Percentiles rank a stretch among this genome's conserved stretches.
phyloP scores from a whole-genome alignment of 2,329 filamentous ascomycete genomes.

The Didymella glomerata region DNA sequence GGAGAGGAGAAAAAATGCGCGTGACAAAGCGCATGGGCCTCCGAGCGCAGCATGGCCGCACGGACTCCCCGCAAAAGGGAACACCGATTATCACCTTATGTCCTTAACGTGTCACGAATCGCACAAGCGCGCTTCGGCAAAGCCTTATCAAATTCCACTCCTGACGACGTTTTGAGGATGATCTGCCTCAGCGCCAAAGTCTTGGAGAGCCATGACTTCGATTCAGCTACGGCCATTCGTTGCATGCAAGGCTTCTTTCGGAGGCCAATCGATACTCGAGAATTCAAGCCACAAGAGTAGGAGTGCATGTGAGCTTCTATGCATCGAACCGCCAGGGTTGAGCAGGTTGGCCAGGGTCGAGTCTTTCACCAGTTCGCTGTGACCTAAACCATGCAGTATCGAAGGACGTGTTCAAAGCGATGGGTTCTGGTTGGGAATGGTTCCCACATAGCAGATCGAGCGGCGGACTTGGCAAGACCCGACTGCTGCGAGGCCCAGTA shows the following conservation, averaged over 20 bases:
- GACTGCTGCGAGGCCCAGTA: neutral
- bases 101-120: neutral
- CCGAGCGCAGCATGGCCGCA: slow-evolving; percentile 5
- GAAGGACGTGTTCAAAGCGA: neutral
- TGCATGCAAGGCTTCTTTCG: neutral
- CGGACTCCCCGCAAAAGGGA: slow-evolving; percentile 3
- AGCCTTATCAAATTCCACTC: too few species aligned
- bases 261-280: neutral
- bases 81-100: neutral
- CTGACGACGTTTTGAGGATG: neutral
- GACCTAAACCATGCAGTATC: neutral
- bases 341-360: slow-evolving; percentile 5
- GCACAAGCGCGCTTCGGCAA: neutral
- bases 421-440: neutral
- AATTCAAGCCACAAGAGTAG: neutral
- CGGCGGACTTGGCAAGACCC: neutral
- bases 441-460: neutral
- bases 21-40: slow-evolving; percentile 3
- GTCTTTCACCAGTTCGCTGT: neutral
- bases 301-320: neutral
- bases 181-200: neutral
- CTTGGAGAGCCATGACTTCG: neutral
- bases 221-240: neutral
- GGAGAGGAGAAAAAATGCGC: neutral
- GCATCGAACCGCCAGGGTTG: slow-evolving; percentile 3